Evolutionary conservation across 108 stramenopile species (phyloP).

Genomic region (Cyclotella baltica): DNA sequence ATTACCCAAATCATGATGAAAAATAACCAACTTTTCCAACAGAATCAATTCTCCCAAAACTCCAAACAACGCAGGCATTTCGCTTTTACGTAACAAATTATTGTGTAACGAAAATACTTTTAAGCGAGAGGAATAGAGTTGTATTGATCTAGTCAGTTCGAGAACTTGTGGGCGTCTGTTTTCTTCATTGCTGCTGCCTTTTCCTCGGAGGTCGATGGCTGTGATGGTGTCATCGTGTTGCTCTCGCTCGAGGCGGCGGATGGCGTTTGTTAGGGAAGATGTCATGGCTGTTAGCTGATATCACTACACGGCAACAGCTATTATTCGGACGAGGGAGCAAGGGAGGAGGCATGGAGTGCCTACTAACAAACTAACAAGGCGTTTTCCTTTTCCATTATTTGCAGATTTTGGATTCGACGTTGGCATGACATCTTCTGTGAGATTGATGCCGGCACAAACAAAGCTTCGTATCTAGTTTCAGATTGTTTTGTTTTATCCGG

Average conservation of each 20-base stretch:
- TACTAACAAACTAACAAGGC: too few relatives aligned
- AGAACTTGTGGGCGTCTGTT: neutral
- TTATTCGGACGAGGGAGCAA: too few relatives aligned
- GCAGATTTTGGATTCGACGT: too few relatives aligned
- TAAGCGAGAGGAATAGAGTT: slow-evolving; percentile 4
- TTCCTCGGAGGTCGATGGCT: slow-evolving; percentile 25
- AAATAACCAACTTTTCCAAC: slow-evolving; percentile 18
- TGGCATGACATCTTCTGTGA: too few relatives aligned
- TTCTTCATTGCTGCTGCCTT: neutral
- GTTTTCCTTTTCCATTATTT: too few relatives aligned
- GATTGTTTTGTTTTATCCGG: too few relatives aligned
- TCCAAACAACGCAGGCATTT: slow-evolving; percentile 19
- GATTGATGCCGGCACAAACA: too few relatives aligned
- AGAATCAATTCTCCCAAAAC: slow-evolving; percentile 11
- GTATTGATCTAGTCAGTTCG: neutral
- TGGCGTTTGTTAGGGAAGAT: neutral
- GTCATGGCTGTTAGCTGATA: slow-evolving; percentile 5
- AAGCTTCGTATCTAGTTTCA: too few relatives aligned
- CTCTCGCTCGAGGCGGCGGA: slow-evolving; percentile 30
- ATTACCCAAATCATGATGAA: slow-evolving; percentile 41
- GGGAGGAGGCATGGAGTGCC: too few relatives aligned
- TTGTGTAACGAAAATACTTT: slow-evolving; percentile 24
- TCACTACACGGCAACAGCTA: too few relatives aligned
- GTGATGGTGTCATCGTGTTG: slow-evolving; percentile 1
- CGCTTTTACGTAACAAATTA: slow-evolving; percentile 10